These are phyloP conservation scores for Breynia disticha DNA, from an alignment of 441 rosid species.

Conservation along the genomic window DNA sequence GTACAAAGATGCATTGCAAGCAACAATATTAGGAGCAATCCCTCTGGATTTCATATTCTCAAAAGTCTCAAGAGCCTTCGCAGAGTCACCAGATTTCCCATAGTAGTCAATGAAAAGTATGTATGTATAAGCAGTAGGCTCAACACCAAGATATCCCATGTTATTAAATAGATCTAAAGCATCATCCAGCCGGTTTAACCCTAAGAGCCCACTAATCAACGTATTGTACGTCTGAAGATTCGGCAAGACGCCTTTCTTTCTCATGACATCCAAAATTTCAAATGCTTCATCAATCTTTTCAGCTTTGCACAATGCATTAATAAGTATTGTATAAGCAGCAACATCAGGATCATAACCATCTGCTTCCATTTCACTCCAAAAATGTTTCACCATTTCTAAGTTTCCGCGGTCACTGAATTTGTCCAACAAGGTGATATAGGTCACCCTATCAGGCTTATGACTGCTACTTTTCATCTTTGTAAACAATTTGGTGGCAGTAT, in stretches of 20 bases:
- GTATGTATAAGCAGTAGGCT: conserved; percentile 66
- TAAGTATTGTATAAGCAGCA: conserved; percentile 64
- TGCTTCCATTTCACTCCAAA: conserved; percentile 82
- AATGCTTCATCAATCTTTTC: conserved; percentile 60
- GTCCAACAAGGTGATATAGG: conserved; percentile 76
- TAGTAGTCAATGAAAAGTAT: conserved; percentile 83
- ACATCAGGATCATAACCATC: conserved; percentile 83
- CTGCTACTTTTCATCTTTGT: conserved; percentile 60
- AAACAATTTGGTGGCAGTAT: conserved; percentile 51
- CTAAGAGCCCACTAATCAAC: conserved; percentile 66
- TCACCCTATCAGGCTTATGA: conserved; percentile 77
- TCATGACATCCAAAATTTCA: conserved; percentile 56
- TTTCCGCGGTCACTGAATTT: conserved; percentile 67
- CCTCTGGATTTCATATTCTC: conserved; percentile 70
- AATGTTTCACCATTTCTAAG: conserved; percentile 45
- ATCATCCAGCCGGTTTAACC: conserved; percentile 45
- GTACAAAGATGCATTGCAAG: conserved; percentile 82
- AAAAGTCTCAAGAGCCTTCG: conserved; percentile 67
- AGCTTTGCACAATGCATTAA: conserved; percentile 67
- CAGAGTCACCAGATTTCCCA: conserved; percentile 62
- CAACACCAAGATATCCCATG: conserved; percentile 57
- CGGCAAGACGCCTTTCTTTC: conserved; percentile 47
- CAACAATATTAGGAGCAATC: conserved; percentile 74
- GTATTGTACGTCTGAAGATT: conserved; percentile 83
- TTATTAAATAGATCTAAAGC: conserved; percentile 49